phyloP scores from a whole-genome alignment of 306 rosid species.

The Albizia julibrissin region DNA sequence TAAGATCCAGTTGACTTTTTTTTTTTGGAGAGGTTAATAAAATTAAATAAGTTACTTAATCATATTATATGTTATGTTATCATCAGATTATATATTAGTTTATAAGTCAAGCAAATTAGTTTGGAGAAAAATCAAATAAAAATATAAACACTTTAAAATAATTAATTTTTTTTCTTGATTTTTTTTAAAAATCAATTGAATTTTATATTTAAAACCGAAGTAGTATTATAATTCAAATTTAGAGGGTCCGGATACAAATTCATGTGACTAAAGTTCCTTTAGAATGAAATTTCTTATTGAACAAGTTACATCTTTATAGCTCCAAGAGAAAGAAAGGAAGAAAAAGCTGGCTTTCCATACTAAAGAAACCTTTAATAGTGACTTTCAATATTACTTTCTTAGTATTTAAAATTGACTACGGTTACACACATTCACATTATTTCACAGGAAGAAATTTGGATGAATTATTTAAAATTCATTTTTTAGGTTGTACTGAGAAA shows the following conservation, averaged over 20 bases:
- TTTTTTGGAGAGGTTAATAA: no score
- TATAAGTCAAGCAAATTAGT: no score
- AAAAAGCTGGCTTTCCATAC: not conserved
- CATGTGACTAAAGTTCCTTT: not conserved
- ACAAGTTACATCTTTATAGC: not conserved
- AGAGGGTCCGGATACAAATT: not conserved
- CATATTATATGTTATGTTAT: no score
- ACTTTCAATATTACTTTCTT: not conserved
- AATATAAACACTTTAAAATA: no score
- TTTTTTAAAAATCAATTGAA: accelerated
- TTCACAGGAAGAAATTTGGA: not conserved
- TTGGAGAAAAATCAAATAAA: no score
- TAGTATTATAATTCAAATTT: not conserved
- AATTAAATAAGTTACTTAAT: no score
- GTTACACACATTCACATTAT: not conserved
- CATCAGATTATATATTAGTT: no score
- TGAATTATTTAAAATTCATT: not conserved
- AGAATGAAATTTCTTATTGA: not conserved
- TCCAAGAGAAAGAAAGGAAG: no score
- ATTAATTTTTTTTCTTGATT: no score
- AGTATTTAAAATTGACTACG: not conserved
- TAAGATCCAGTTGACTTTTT: no score
- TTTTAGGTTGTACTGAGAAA: not conserved
- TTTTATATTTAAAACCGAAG: no score
- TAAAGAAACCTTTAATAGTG: not conserved